Conservation (phyloP, 2,329 filamentous ascomycete genomes). For the Sporothrix pseudoabietina region DNA sequence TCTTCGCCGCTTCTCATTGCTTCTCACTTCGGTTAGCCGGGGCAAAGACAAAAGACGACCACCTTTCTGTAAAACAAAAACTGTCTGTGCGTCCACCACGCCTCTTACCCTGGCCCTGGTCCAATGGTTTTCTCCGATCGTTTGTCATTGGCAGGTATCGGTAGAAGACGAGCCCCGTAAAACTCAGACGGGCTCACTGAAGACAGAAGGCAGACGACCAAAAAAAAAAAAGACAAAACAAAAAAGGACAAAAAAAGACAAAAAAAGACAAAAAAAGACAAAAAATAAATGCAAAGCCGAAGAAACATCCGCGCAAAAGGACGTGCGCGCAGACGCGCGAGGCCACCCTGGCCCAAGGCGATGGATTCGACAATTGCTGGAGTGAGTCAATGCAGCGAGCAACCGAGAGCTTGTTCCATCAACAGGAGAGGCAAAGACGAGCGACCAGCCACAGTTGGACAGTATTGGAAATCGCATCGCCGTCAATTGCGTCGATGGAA, state of each 20-base stretch:
- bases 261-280: neutral
- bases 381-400: neutral
- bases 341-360: neutral
- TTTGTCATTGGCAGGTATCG: slow-evolving; percentile 22
- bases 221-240: neutral
- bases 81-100: slow-evolving; percentile 11
- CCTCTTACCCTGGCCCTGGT: neutral
- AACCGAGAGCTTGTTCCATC: neutral
- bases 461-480: neutral
- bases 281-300: neutral
- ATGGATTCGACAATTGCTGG: neutral
- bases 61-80: neutral
- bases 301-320: slow-evolving; percentile 4
- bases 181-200: neutral
- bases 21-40: slow-evolving; percentile 7
- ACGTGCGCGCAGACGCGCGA: neutral
- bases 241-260: neutral
- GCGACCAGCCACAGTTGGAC: neutral
- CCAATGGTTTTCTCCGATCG: slow-evolving; percentile 6
- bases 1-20: neutral
- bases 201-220: neutral
- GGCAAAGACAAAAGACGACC: neutral
- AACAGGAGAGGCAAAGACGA: neutral
- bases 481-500: neutral
- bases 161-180: neutral